These are phyloP conservation scores for Aotearoamyces nothofagi DNA, from an alignment of 2,329 filamentous ascomycete genomes.

Conservation along the genomic window DNA sequence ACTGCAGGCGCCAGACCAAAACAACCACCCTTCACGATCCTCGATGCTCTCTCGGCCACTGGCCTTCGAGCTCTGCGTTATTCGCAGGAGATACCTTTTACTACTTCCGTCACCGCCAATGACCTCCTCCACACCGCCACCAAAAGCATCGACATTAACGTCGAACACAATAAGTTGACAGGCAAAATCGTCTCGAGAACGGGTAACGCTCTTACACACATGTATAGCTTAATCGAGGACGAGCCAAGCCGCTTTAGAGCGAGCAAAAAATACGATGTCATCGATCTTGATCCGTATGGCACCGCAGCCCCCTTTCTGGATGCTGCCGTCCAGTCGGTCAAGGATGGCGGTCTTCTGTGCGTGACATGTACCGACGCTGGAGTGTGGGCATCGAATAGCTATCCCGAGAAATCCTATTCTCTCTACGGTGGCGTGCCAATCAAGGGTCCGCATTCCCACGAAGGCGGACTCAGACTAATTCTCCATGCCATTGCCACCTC, in stretches of 20 bases:
- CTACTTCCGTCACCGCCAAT: slow-evolving; percentile 73
- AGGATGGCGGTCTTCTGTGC: slow-evolving; percentile 73
- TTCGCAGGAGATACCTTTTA: slow-evolving; percentile 76
- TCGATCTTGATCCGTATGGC: slow-evolving; percentile 93
- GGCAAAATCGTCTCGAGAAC: slow-evolving; percentile 57
- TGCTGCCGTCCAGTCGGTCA: slow-evolving; percentile 71
- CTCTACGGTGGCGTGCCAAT: slow-evolving; percentile 84
- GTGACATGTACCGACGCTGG: slow-evolving; percentile 95
- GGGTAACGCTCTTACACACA: slow-evolving; percentile 77
- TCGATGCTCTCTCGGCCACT: slow-evolving; percentile 89
- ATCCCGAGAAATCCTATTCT: slow-evolving; percentile 84
- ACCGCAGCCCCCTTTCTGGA: slow-evolving; percentile 89
- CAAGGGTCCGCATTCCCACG: slow-evolving; percentile 76
- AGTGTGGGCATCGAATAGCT: slow-evolving; percentile 87
- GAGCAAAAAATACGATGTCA: slow-evolving; percentile 68
- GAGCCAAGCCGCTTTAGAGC: slow-evolving; percentile 15
- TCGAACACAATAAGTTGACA: slow-evolving; percentile 64
- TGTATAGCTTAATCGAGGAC: slow-evolving; percentile 56
- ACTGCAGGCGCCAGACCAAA: neutral
- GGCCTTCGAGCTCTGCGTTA: slow-evolving; percentile 85
- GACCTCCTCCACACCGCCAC: slow-evolving; percentile 70
- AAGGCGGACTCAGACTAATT: slow-evolving; percentile 77
- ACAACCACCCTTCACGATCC: slow-evolving; percentile 53
- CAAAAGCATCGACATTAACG: slow-evolving; percentile 69
- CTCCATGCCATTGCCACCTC: slow-evolving; percentile 67